Evolutionary conservation across 129 eudicot genomes (phyloP).

Genomic region (Chrysanthemum lavandulifolium): DNA sequence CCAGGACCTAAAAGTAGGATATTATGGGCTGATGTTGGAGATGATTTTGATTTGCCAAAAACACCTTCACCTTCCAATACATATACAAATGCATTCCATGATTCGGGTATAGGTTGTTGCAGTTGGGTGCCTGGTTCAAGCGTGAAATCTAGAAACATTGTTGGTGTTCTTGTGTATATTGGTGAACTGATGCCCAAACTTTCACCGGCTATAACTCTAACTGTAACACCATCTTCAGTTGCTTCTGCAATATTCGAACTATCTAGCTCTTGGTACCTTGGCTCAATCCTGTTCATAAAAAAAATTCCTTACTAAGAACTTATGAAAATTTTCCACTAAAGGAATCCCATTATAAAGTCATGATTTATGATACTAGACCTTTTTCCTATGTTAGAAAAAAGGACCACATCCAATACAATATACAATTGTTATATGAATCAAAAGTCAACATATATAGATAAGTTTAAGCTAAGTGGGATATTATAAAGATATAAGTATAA

Average conservation of each 20-base stretch:
- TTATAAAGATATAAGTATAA: too few relatives aligned
- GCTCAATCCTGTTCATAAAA: slow-evolving; percentile 60
- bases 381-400: not conserved
- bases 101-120: slow-evolving; percentile 57
- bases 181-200: slow-evolving; percentile 63
- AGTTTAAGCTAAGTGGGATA: too few relatives aligned
- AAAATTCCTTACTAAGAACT: not conserved
- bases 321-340: too few relatives aligned
- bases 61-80: slow-evolving; percentile 77
- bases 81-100: slow-evolving; percentile 81
- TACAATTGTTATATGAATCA: not conserved
- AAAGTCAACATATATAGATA: not conserved
- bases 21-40: slow-evolving; percentile 44
- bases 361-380: not conserved
- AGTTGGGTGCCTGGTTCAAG: slow-evolving; percentile 61
- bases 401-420: not conserved
- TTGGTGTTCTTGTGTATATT: slow-evolving; percentile 75
- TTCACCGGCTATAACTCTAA: slow-evolving; percentile 80
- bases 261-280: slow-evolving; percentile 50
- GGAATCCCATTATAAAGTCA: too few relatives aligned
- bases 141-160: slow-evolving; percentile 77
- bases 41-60: slow-evolving; percentile 53
- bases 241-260: slow-evolving; percentile 46
- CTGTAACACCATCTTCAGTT: slow-evolving; percentile 55
- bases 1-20: slow-evolving; percentile 63